Evolutionary conservation across 192 early-diverging fungal genomes (phyloP).

Genomic region (Backusella tarrabulga): DNA sequence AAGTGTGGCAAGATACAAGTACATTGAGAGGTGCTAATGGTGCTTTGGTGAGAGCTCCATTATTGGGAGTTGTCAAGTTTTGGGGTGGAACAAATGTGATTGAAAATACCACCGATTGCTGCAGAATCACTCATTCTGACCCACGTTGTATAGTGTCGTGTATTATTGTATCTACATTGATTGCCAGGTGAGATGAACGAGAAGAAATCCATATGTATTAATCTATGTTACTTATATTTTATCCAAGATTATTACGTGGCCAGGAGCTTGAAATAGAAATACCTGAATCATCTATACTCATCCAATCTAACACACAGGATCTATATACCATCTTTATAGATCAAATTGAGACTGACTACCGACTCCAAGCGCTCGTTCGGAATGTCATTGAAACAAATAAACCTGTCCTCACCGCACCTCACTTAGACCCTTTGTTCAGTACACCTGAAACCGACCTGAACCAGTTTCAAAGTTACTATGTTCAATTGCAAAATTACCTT

Average conservation of each 20-base stretch:
- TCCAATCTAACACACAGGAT: not conserved
- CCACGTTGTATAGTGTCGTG: slow-evolving; percentile 44
- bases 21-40: slow-evolving; percentile 40
- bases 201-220: not conserved
- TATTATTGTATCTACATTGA: slow-evolving; percentile 37
- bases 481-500: slow-evolving; percentile 21
- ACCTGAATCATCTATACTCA: slow-evolving; percentile 5
- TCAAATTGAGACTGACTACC: slow-evolving; percentile 16
- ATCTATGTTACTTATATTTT: not conserved
- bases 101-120: slow-evolving; percentile 31
- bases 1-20: slow-evolving; percentile 32
- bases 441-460: slow-evolving; percentile 28
- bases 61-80: slow-evolving; percentile 40
- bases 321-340: not conserved
- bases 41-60: slow-evolving; percentile 43
- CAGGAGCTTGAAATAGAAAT: slow-evolving; percentile 28
- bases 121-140: slow-evolving; percentile 47
- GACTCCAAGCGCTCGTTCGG: slow-evolving; percentile 21
- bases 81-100: slow-evolving; percentile 45
- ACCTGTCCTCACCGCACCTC: slow-evolving; percentile 29
- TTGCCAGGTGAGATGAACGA: slow-evolving; percentile 22
- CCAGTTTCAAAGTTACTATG: slow-evolving; percentile 24
- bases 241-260: slow-evolving; percentile 27
- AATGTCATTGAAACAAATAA: slow-evolving; percentile 34
- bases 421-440: slow-evolving; percentile 27